Conservation (phyloP, 768 basidiomycete genomes). For the Suillus clintonianus region DNA sequence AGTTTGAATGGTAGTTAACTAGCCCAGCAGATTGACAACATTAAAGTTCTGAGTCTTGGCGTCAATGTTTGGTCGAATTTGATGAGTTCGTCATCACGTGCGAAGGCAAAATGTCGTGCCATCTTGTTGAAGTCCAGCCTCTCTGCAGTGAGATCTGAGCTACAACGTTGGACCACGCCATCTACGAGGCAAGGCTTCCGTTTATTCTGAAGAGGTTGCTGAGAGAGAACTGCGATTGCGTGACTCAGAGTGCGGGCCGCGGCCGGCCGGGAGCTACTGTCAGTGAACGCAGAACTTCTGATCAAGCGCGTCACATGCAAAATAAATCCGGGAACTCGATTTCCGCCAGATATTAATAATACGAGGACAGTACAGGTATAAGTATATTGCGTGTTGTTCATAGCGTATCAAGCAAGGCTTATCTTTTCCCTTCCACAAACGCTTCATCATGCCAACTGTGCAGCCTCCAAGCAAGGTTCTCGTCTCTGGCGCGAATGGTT, state of each 20-base stretch:
- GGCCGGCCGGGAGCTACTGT: background rate
- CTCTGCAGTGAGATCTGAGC: too few relatives aligned
- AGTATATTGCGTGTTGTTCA: background rate
- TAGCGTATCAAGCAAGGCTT: background rate
- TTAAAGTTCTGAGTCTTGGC: too few relatives aligned
- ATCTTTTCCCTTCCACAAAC: background rate
- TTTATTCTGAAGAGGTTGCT: too few relatives aligned
- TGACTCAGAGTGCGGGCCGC: background rate
- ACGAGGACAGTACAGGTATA: background rate
- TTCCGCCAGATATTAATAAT: background rate
- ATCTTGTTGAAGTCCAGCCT: too few relatives aligned
- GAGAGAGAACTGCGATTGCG: background rate
- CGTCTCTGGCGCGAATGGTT: slow-evolving; percentile 31
- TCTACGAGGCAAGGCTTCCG: too few relatives aligned
- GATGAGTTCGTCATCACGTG: too few relatives aligned
- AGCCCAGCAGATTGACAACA: too few relatives aligned
- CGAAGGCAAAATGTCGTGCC: too few relatives aligned
- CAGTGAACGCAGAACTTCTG: background rate
- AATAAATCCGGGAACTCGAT: background rate
- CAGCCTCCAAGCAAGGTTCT: slow-evolving; percentile 29
- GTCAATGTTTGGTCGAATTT: too few relatives aligned
- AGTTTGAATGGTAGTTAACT: too few relatives aligned
- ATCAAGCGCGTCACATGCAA: background rate
- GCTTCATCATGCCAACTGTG: slow-evolving; percentile 23
- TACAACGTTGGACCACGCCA: too few relatives aligned